Conservation (phyloP, 306 rosid genomes). For the Arachis hypogaea region DNA sequence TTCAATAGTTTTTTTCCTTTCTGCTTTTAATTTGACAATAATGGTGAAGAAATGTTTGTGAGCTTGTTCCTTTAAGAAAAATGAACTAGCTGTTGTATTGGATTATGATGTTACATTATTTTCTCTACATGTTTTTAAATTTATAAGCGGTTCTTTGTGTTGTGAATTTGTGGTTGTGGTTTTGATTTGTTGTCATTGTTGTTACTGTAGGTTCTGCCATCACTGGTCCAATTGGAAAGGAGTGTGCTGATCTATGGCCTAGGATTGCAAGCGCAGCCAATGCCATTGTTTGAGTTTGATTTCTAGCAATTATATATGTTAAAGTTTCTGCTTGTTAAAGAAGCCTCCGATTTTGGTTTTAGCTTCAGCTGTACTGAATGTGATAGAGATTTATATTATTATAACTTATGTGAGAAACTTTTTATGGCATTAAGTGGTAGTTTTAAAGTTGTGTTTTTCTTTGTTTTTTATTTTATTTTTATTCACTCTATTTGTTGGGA, state of each 20-base stretch:
- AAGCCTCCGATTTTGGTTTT: slow-evolving; percentile 23
- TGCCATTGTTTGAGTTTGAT: slow-evolving; percentile 61
- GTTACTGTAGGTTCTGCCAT: slow-evolving; percentile 73
- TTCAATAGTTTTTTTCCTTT: no score
- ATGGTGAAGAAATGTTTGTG: not conserved
- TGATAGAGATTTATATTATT: slow-evolving; percentile 5
- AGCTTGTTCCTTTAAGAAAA: not conserved
- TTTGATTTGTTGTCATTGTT: not conserved
- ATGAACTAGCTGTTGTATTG: not conserved
- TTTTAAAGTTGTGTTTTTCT: slow-evolving; percentile 4
- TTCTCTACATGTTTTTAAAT: not conserved
- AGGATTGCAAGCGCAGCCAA: slow-evolving; percentile 95
- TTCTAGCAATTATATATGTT: not conserved
- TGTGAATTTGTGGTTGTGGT: not conserved
- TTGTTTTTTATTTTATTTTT: not conserved
- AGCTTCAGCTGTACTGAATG: slow-evolving; percentile 12
- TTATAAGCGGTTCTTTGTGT: not conserved
- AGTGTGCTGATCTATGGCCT: slow-evolving; percentile 95
- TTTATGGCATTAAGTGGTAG: slow-evolving; percentile 19
- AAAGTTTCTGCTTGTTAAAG: slow-evolving; percentile 12
- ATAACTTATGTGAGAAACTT: not conserved
- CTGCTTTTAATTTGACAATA: not conserved
- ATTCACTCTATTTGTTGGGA: not conserved
- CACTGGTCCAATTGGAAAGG: slow-evolving; percentile 90
- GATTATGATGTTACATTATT: not conserved